Percentiles rank a stretch among this genome's conserved stretches.
phyloP scores from a whole-genome alignment of 2,329 filamentous ascomycete genomes.

The Diaporthe helianthi region DNA sequence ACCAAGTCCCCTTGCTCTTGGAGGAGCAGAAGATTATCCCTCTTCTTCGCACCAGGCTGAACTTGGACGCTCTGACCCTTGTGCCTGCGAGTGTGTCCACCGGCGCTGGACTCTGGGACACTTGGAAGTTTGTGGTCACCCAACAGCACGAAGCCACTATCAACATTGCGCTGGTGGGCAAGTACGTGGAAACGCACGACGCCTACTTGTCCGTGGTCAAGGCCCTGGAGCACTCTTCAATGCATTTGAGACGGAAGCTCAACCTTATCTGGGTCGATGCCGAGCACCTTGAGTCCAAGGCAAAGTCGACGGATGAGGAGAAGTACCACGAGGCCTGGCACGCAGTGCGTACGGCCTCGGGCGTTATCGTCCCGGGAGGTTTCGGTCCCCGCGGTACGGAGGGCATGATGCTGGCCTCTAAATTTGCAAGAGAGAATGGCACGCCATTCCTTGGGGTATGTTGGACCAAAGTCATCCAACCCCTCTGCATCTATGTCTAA shows the following conservation, averaged over 20 bases:
- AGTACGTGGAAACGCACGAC: slow-evolving; percentile 86
- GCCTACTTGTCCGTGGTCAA: slow-evolving; percentile 75
- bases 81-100: slow-evolving; percentile 62
- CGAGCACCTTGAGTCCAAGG: slow-evolving; percentile 77
- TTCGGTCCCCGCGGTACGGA: slow-evolving; percentile 84
- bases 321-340: slow-evolving; percentile 89
- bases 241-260: slow-evolving; percentile 82
- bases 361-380: slow-evolving; percentile 74
- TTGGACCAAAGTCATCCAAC: neutral
- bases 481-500: slow-evolving; percentile 4
- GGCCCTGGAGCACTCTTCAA: slow-evolving; percentile 87
- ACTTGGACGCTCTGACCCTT: slow-evolving; percentile 64
- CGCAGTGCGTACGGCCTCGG: slow-evolving; percentile 72
- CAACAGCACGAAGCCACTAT: slow-evolving; percentile 75
- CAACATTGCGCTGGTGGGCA: slow-evolving; percentile 87
- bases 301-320: slow-evolving; percentile 67
- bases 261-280: slow-evolving; percentile 86
- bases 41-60: slow-evolving; percentile 70
- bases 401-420: slow-evolving; percentile 89
- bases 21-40: slow-evolving; percentile 78
- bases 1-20: slow-evolving; percentile 93
- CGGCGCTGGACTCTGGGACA: slow-evolving; percentile 75
- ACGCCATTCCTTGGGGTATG: slow-evolving; percentile 82
- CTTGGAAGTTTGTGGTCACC: slow-evolving; percentile 76
- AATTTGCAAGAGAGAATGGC: slow-evolving; percentile 83